Base-by-base conservation (phyloP, 2,329 filamentous ascomycete species). In the Paecilomyces fulvus region DNA sequence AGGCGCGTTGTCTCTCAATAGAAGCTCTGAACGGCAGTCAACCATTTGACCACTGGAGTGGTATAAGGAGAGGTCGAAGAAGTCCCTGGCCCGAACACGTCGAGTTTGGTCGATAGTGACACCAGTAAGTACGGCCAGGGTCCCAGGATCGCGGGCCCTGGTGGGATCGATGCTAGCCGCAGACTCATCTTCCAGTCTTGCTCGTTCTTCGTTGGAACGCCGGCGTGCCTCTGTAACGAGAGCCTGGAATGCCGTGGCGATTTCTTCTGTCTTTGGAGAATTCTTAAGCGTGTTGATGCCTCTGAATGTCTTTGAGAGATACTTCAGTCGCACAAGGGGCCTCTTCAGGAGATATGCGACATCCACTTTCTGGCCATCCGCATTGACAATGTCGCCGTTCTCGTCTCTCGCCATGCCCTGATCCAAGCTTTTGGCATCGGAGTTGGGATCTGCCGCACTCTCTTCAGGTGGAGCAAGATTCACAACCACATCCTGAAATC, bases 401-500 rank as follows among this genome's bases (percentile, higher is more conserved):
- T 81, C 77, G 65, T 86, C 83, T 60, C 80, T 75, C 31, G 79
- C 76, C 69, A 85, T 75, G 48, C 74, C 76, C 60, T 82, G 79
- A 56, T 83, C 80, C 67, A 77, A 65, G 51, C 71, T 75, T 60
- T 79, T 79, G 3, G 76, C 75, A 11, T 79, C 75, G 31, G 76
- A 71, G 54, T 69, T 67, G 7, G 65, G 59, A 11, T 61, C 60
- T 1, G 67, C 69, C 12, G 89, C 78, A 63, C 87, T 85, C 21
- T 88, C 86, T 55, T 86, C 77, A 3, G 84, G 83, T 7, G 90
- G 89, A 1, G 90, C 91, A 31, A 97, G 83, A 68, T 96, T 97
- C 64, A 99, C 90, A 52, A 97, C 85, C 20, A 99, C 84, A 68
- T 95, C 92, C 66, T 96, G 89, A 71, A 97, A 99, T 0, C 94